Evolutionary conservation across 768 basidiomycete genomes (phyloP), one percentile per base, ranked within the genome.

Genomic region (Boletus rubropictus): DNA sequence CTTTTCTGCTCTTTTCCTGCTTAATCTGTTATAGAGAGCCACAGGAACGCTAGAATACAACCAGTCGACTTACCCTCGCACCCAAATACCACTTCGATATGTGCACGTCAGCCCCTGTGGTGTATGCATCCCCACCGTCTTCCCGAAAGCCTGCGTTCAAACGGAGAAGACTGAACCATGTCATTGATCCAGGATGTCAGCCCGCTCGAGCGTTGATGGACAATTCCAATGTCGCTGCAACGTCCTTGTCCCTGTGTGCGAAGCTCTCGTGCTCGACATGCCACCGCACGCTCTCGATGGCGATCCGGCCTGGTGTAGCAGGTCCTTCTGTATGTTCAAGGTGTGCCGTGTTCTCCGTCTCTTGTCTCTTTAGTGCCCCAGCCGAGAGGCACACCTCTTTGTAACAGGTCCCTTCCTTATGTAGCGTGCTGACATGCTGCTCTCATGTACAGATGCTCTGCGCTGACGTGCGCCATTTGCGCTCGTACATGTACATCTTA

Each of bases 401-500:
- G 24, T 25, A 25, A 25, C 24, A 25, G 5, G 24, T 25, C 24
- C 24, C 6, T 25, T 25, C 24, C n/a, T 6, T 8, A 14, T 11
- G 28, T 9, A 9, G 9, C 15, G 2, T 33, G 27, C 60, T 61
- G 35, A 60, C 31, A 7, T n/a, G n/a, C n/a, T n/a, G n/a, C n/a
- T n/a, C 31, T 1, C 29, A 17, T 33, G 32, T 33, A 33, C 31
- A 72, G 70, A 39, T 72, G 70, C 42, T 42, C 60, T 15, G 57
- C 64, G 10, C 53, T 63, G 35, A 68, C 60, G 15, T 72, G 70
- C 42, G 53, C 58, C 4, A 60, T 72, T 35, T 72, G 70, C 40
- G 54, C 71, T 14, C 60, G 70, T 11, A 72, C 62, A 22, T 72
- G 70, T 39, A 67, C 65, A 21, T 68, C 62, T 1, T 65, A 59